Evolutionary conservation across 2,329 filamentous ascomycete genomes (phyloP).

Genomic region (Aspergillus calidoustus): DNA sequence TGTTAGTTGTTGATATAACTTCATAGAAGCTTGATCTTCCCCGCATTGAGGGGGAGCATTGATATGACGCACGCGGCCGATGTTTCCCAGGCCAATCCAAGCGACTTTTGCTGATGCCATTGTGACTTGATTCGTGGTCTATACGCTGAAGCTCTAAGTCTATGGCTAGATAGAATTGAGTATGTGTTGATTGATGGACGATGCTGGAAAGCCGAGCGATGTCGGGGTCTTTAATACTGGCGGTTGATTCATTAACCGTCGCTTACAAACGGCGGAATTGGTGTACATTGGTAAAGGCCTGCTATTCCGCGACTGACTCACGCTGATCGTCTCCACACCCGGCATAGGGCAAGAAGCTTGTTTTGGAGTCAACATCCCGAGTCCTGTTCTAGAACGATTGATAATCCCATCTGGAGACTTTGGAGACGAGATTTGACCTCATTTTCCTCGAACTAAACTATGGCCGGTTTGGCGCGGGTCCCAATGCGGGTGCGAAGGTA

Average conservation of each 20-base stretch:
- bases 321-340: slow-evolving; percentile 2
- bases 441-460: not conserved
- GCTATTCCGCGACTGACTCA: slow-evolving; percentile 6
- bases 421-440: not conserved
- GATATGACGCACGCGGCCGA: slow-evolving; percentile 69
- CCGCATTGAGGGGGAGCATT: not conserved
- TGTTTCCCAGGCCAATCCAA: slow-evolving; percentile 86
- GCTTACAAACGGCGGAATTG: slow-evolving; percentile 4
- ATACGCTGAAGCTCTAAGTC: not conserved
- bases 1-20: slow-evolving; percentile 14
- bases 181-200: not conserved
- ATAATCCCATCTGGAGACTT: not conserved
- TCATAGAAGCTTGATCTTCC: not conserved
- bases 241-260: slow-evolving; percentile 14
- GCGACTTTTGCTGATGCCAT: slow-evolving; percentile 59
- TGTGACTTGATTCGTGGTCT: not conserved
- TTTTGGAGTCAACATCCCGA: slow-evolving; percentile 9
- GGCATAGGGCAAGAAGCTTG: slow-evolving; percentile 2
- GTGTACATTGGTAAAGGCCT: not conserved
- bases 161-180: not conserved
- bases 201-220: not conserved
- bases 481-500: not conserved
- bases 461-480: not conserved
- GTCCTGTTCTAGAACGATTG: not conserved
- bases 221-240: not conserved